Conservation (phyloP, 2,329 filamentous ascomycete species). For the Tolypocladium nubicola region DNA sequence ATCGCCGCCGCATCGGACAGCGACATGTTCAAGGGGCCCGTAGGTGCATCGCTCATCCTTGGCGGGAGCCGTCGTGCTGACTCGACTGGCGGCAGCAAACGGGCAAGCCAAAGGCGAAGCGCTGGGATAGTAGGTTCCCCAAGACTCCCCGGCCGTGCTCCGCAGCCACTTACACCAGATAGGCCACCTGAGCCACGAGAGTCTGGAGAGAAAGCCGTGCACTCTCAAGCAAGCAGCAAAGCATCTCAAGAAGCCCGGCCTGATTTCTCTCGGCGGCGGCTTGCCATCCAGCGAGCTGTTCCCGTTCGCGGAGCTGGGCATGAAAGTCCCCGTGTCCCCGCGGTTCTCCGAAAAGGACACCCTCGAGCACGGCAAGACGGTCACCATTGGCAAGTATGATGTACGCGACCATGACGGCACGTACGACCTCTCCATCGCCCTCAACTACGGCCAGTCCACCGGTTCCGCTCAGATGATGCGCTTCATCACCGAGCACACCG, state of each 20-base stretch:
- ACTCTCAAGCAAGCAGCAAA: conserved; percentile 77
- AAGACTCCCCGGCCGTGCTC: not conserved
- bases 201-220: conserved; percentile 48
- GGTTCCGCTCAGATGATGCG: conserved; percentile 81
- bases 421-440: conserved; percentile 72
- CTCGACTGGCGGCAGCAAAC: conserved; percentile 14
- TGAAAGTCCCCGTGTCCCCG: conserved; percentile 62
- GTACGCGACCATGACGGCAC: conserved; percentile 43
- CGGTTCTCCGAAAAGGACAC: conserved; percentile 63
- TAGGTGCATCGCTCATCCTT: conserved; percentile 24
- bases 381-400: conserved; percentile 77
- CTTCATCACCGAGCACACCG: conserved; percentile 90
- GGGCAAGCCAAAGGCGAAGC: conserved; percentile 64
- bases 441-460: conserved; percentile 87
- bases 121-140: conserved; percentile 67
- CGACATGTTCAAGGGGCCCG: conserved; percentile 72
- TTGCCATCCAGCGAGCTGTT: conserved; percentile 84
- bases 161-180: not conserved
- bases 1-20: conserved; percentile 69
- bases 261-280: conserved; percentile 89
- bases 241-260: conserved; percentile 66
- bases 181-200: conserved; percentile 54
- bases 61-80: not conserved
- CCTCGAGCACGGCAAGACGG: conserved; percentile 42
- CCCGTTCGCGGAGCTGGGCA: conserved; percentile 68